Percentiles rank a stretch among this genome's conserved stretches.
phyloP scores from a whole-genome alignment of 2,329 filamentous ascomycete species.

The Onygena corvina region DNA sequence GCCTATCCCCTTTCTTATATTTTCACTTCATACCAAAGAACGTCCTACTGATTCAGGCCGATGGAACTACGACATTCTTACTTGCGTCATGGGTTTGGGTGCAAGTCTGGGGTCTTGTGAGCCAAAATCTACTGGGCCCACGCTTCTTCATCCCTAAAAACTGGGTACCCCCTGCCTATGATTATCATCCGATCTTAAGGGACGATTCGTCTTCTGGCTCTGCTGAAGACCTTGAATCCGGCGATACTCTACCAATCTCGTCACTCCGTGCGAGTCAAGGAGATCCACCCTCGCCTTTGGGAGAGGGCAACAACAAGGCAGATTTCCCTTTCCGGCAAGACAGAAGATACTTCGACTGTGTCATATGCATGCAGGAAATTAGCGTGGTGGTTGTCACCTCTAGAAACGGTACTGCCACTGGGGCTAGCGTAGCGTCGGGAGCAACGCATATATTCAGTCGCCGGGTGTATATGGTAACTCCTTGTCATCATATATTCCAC shows the following conservation, averaged over 20 bases:
- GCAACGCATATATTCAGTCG: slow-evolving; percentile 59
- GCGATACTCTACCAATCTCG: slow-evolving; percentile 64
- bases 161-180: slow-evolving; percentile 59
- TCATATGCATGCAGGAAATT: slow-evolving; percentile 84
- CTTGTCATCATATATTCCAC: slow-evolving; percentile 93
- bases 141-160: slow-evolving; percentile 68
- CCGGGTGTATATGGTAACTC: slow-evolving; percentile 90
- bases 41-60: slow-evolving; percentile 62
- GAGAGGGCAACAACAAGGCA: slow-evolving; percentile 26
- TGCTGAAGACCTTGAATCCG: slow-evolving; percentile 68
- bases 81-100: slow-evolving; percentile 73
- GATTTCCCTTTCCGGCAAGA: slow-evolving; percentile 33
- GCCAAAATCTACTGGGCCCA: slow-evolving; percentile 75
- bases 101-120: slow-evolving; percentile 65
- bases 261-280: slow-evolving; percentile 42
- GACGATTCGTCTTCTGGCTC: slow-evolving; percentile 24
- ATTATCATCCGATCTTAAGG: slow-evolving; percentile 83
- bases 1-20: slow-evolving; percentile 70
- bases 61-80: slow-evolving; percentile 51
- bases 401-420: slow-evolving; percentile 40
- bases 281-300: slow-evolving; percentile 27
- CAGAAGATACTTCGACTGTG: slow-evolving; percentile 66
- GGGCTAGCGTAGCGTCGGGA: slow-evolving; percentile 32
- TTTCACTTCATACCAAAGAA: slow-evolving; percentile 71
- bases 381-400: slow-evolving; percentile 61